These are phyloP conservation scores for Coprinopsis marcescibilis DNA, from an alignment of 768 basidiomycete species.

Conservation along the genomic window DNA sequence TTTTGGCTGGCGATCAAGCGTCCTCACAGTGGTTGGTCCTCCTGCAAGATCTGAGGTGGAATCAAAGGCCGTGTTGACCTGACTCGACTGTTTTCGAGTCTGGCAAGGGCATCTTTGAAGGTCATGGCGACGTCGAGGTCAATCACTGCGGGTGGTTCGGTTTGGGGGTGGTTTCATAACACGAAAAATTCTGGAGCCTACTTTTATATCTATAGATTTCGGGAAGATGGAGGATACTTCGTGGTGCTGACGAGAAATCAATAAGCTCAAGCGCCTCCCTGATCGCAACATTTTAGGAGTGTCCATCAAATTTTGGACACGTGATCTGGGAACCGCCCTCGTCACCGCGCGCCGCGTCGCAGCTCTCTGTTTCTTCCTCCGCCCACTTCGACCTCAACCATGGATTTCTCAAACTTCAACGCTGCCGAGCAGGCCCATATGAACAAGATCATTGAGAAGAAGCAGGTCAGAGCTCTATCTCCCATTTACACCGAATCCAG, in stretches of 20 bases:
- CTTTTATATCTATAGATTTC: neutral
- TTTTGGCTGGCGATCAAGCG: neutral
- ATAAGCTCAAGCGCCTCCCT: too few species aligned
- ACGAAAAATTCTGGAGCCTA: too few species aligned
- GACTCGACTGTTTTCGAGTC: slow-evolving; percentile 84
- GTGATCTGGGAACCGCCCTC: neutral
- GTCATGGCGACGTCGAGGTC: slow-evolving; percentile 62
- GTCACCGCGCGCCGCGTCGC: slow-evolving; percentile 7
- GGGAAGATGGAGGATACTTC: neutral
- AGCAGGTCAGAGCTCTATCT: slow-evolving; percentile 55
- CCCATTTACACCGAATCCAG: neutral
- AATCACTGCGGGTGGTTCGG: too few species aligned
- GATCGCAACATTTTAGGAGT: neutral
- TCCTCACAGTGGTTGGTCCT: slow-evolving; percentile 82
- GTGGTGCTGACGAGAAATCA: neutral
- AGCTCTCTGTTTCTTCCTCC: slow-evolving; percentile 14
- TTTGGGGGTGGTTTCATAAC: too few species aligned
- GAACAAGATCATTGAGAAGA: slow-evolving; percentile 91
- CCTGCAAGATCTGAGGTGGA: slow-evolving; percentile 90
- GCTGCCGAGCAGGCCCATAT: slow-evolving; percentile 94
- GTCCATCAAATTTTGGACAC: neutral
- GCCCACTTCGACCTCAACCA: slow-evolving; percentile 26
- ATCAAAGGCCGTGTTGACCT: slow-evolving; percentile 85
- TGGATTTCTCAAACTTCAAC: slow-evolving; percentile 93
- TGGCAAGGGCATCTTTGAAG: slow-evolving; percentile 72